Evolutionary conservation across 441 rosid species (phyloP).

Genomic region (Eugenia klotzschiana): DNA sequence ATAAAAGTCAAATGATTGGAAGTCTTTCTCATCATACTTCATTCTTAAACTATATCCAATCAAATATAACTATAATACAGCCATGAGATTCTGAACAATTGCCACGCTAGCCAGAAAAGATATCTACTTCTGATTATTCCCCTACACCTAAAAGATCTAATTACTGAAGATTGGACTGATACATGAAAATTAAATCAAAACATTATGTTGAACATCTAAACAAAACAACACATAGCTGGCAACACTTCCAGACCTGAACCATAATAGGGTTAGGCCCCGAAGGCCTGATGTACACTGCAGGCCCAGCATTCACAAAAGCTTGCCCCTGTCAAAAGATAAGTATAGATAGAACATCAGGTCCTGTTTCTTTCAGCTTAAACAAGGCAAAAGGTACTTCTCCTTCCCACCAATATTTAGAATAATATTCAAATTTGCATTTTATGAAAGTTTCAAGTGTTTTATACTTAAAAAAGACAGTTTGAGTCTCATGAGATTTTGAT

Average conservation of each 20-base stretch:
- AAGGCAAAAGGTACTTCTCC: neutral
- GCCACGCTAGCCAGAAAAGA: neutral
- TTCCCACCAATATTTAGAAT: neutral
- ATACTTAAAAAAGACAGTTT: neutral
- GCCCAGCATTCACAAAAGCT: slow-evolving; percentile 77
- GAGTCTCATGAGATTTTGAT: neutral
- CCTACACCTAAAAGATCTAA: neutral
- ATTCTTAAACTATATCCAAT: neutral
- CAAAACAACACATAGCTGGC: neutral
- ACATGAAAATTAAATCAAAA: neutral
- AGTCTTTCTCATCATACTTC: neutral
- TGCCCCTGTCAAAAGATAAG: slow-evolving; percentile 33
- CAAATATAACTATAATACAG: neutral
- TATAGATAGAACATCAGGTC: neutral
- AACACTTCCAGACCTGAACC: slow-evolving; percentile 59
- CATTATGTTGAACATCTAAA: neutral
- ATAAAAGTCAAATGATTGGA: neutral
- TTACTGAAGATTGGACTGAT: neutral
- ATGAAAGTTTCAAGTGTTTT: neutral
- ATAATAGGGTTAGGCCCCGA: slow-evolving; percentile 66
- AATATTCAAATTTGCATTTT: neutral
- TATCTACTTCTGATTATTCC: neutral
- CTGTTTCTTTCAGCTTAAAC: neutral
- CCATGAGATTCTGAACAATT: neutral
- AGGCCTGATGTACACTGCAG: slow-evolving; percentile 72